Evolutionary conservation across 73 alveolate genomes (phyloP), one percentile per base, ranked within the genome.

Genomic region (Tetrahymena elliotti): DNA sequence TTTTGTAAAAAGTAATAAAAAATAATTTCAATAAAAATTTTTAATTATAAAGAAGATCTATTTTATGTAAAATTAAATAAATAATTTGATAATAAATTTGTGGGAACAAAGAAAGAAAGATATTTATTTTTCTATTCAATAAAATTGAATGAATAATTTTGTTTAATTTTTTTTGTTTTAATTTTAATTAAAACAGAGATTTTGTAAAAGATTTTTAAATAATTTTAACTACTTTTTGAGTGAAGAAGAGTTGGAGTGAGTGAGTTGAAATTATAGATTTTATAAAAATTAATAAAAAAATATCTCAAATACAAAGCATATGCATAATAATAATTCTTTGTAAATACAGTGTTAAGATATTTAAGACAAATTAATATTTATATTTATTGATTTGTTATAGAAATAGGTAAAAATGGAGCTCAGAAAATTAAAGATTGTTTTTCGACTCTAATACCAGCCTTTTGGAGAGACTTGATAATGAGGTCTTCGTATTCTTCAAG

Each of bases 401-500:
- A 47, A 47, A 47, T 47, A 18, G 82, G 31, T 47, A 18, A 47
- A 18, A 18, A 47, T 13, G 13, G 16, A 22, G 38, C 34, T 68
- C 88, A 68, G 88, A 68, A 68, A 68, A 68, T 31, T 27, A 68
- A 27, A 31, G 88, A 68, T 68, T 68, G 33, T 36, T 68, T 68
- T 68, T 68, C 88, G 88, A 68, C 88, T 68, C 88, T 68, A 31
- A 68, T 68, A 68, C 88, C 88, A 68, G 88, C 88, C 88, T 68
- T 68, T 68, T 68, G 88, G 88, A 68, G 88, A 31, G 88, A 68
- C 88, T 94, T 94, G 53, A 84, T 33, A 13, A 94, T 88, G 93
- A 94, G 93, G 47, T 84, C 38, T 94, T 94, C 96, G 93, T 84
- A 84, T 31, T 94, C 96, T 53, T 84, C 93, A 10, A 94, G 93